Percentiles rank a stretch among this genome's conserved stretches.
Conservation (phyloP, 441 rosid species). For the Breynia disticha region DNA sequence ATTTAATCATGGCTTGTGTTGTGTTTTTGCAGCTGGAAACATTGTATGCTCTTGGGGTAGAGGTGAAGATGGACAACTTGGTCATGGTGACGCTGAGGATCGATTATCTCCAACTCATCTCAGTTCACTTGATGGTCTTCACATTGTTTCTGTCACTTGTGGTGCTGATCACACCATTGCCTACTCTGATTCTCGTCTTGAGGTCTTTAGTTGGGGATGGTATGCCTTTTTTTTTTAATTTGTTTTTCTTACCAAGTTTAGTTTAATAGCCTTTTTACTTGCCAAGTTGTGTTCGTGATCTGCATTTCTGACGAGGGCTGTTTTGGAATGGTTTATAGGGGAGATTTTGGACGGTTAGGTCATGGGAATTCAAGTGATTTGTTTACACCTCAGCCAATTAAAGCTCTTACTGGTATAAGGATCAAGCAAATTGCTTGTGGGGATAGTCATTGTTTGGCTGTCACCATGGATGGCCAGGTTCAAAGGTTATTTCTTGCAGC, state of each 20-base stretch:
- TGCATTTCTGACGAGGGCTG: neutral
- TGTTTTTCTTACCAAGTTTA: neutral
- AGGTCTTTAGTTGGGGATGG: constrained; percentile 99
- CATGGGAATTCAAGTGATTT: constrained; percentile 93
- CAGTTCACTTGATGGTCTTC: constrained; percentile 59
- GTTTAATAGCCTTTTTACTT: neutral
- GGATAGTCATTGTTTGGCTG: constrained; percentile 94
- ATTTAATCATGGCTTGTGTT: neutral
- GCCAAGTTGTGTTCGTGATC: neutral
- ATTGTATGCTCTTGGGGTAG: constrained; percentile 93
- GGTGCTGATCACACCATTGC: constrained; percentile 98
- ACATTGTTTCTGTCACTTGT: constrained; percentile 60
- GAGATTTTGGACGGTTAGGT: constrained; percentile 97
- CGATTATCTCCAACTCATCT: constrained; percentile 67
- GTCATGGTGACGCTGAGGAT: constrained; percentile 94
- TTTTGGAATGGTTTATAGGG: constrained; percentile 41
- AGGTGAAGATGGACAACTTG: constrained; percentile 98
- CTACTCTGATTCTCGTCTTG: constrained; percentile 46
- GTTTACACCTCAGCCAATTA: constrained; percentile 87
- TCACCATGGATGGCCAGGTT: constrained; percentile 79
- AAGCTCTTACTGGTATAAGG: constrained; percentile 63
- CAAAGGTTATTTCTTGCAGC: constrained; percentile 44
- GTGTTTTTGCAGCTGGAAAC: constrained; percentile 58
- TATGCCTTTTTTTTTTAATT: constrained; percentile 19
- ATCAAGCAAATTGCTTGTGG: constrained; percentile 97